phyloP scores from a whole-genome alignment of 116 monocot genomes.

The Posidonia oceanica region DNA sequence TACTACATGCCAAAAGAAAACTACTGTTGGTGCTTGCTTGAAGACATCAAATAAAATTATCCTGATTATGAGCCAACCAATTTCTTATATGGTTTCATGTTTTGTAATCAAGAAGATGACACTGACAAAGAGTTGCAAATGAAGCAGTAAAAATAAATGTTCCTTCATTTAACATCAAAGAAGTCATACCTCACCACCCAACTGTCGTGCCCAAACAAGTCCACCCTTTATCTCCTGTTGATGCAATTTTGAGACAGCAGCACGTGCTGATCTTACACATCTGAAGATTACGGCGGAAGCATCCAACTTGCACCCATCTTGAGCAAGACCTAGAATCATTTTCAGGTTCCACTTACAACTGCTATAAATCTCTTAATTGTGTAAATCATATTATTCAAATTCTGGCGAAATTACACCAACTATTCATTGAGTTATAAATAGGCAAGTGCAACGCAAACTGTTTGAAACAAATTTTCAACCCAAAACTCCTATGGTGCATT shows the following conservation, averaged over 20 bases:
- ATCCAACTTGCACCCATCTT: conserved; percentile 85
- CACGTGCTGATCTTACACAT: conserved; percentile 68
- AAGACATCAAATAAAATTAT: no score
- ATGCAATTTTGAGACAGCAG: conserved; percentile 57
- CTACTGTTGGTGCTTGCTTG: no score
- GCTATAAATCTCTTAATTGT: neutral
- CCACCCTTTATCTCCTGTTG: conserved; percentile 63
- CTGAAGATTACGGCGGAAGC: conserved; percentile 65
- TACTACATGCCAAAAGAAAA: no score
- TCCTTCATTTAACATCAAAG: neutral
- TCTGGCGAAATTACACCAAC: no score
- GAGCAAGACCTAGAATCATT: conserved; percentile 55
- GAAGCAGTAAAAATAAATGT: neutral
- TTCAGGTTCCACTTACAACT: neutral
- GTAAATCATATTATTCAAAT: no score
- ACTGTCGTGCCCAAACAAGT: conserved; percentile 82
- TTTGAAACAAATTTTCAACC: no score
- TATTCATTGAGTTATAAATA: no score
- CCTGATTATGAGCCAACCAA: no score
- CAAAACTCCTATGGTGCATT: no score
- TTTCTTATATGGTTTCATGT: no score
- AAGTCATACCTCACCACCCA: conserved; percentile 87
- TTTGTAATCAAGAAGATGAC: no score
- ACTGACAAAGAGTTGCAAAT: neutral
- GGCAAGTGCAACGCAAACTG: no score